Conservation (phyloP, 352 stramenopile genomes). For the Phytophthora podocarpi region DNA sequence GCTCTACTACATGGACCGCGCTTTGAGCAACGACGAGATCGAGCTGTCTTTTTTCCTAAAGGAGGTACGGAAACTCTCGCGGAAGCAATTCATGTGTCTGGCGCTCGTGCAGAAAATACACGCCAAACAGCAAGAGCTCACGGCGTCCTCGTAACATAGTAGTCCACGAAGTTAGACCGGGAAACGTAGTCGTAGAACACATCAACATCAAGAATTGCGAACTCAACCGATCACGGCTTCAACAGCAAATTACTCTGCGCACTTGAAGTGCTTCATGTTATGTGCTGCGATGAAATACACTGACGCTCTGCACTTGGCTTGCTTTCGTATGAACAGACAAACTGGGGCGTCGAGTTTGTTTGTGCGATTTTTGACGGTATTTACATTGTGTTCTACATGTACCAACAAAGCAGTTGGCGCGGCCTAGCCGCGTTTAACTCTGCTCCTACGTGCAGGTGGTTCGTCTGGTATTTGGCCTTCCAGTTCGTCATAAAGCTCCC, state of each 20-base stretch:
- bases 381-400: conserved; percentile 16
- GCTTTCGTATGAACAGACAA: neutral
- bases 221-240: conserved; percentile 7
- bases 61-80: conserved; percentile 88
- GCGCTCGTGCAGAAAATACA: conserved; percentile 90
- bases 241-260: neutral
- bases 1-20: conserved; percentile 92
- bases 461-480: conserved; percentile 32
- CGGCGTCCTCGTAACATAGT: conserved; percentile 62
- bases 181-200: conserved; percentile 37
- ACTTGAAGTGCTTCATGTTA: neutral
- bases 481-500: conserved; percentile 25
- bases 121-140: conserved; percentile 71
- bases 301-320: neutral
- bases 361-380: conserved; percentile 10
- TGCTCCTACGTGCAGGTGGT: conserved; percentile 28
- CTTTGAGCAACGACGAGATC: conserved; percentile 89
- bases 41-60: conserved; percentile 85
- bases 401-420: conserved; percentile 18
- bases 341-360: neutral
- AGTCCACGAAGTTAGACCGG: conserved; percentile 31
- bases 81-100: conserved; percentile 91
- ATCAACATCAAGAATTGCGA: conserved; percentile 36
- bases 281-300: neutral
- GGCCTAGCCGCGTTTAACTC: conserved; percentile 18